phyloP scores from a whole-genome alignment of 2,329 filamentous ascomycete genomes.

The Fusarium solani-melongenae region DNA sequence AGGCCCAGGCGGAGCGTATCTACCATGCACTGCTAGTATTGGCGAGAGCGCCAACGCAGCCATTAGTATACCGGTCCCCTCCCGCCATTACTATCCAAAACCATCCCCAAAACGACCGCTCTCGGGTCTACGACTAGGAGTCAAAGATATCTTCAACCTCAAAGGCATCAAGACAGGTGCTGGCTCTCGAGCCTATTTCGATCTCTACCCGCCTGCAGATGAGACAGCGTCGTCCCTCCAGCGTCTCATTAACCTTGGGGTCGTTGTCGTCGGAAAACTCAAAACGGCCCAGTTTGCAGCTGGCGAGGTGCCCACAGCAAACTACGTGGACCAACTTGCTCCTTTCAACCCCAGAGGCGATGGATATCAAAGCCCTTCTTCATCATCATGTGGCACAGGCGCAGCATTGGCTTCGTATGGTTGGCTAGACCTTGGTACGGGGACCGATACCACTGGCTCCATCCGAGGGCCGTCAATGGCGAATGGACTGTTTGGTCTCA shows the following conservation, averaged over 20 bases:
- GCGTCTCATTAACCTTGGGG: conserved; percentile 10
- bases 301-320: conserved; percentile 48
- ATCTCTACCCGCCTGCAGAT: neutral
- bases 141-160: conserved; percentile 21
- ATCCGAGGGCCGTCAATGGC: conserved; percentile 58
- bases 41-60: neutral
- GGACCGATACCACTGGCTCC: conserved; percentile 58
- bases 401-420: conserved; percentile 49
- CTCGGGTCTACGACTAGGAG: neutral
- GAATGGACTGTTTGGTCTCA: conserved; percentile 58
- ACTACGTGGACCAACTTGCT: conserved; percentile 53
- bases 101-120: neutral
- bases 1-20: neutral
- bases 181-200: conserved; percentile 3
- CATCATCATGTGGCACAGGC: conserved; percentile 47
- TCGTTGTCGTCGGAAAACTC: conserved; percentile 2
- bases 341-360: conserved; percentile 60
- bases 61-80: neutral
- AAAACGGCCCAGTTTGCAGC: conserved; percentile 11
- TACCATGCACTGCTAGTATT: neutral
- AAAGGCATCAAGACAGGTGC: conserved; percentile 6
- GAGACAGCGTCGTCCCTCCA: conserved; percentile 9
- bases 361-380: conserved; percentile 59
- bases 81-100: neutral
- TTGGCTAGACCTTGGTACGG: conserved; percentile 58